Evolutionary conservation across 2,329 filamentous ascomycete genomes (phyloP).

Genomic region (Ascochyta clinopodiicola): DNA sequence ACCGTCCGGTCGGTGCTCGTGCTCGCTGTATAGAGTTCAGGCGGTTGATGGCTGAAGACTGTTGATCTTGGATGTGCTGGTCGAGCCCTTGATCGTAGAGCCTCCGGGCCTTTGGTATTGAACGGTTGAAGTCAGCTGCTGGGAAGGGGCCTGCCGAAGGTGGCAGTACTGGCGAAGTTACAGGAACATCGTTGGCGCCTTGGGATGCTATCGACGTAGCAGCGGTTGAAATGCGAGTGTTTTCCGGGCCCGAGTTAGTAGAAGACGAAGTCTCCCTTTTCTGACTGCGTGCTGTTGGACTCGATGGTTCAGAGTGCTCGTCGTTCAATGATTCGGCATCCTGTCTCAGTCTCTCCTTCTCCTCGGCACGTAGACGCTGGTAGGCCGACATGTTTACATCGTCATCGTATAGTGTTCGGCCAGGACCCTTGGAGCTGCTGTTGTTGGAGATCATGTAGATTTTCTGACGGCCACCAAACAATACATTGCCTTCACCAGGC

Average conservation of each 20-base stretch:
- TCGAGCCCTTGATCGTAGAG: conserved; percentile 84
- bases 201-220: conserved; percentile 90
- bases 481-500: conserved; percentile 85
- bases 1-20: conserved; percentile 54
- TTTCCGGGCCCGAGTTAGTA: conserved; percentile 74
- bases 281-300: conserved; percentile 66
- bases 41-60: conserved; percentile 75
- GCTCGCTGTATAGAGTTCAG: conserved; percentile 79
- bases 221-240: conserved; percentile 77
- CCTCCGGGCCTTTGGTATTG: conserved; percentile 72
- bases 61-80: conserved; percentile 81
- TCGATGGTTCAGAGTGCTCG: conserved; percentile 54
- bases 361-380: conserved; percentile 71
- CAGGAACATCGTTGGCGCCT: conserved; percentile 46
- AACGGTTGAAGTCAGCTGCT: conserved; percentile 62
- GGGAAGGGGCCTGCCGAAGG: conserved; percentile 35
- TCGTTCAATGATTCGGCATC: conserved; percentile 48
- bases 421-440: conserved; percentile 55
- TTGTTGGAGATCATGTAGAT: conserved; percentile 79
- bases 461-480: conserved; percentile 96
- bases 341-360: conserved; percentile 52
- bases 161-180: conserved; percentile 38
- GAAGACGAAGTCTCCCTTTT: conserved; percentile 87
- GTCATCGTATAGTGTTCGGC: conserved; percentile 80
- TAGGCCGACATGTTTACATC: conserved; percentile 85